A percentile compares a stretch with the other conserved stretches of the same genome.
phyloP scores from a whole-genome alignment of 495 filamentous ascomycete species.

The Penicillium steckii region DNA sequence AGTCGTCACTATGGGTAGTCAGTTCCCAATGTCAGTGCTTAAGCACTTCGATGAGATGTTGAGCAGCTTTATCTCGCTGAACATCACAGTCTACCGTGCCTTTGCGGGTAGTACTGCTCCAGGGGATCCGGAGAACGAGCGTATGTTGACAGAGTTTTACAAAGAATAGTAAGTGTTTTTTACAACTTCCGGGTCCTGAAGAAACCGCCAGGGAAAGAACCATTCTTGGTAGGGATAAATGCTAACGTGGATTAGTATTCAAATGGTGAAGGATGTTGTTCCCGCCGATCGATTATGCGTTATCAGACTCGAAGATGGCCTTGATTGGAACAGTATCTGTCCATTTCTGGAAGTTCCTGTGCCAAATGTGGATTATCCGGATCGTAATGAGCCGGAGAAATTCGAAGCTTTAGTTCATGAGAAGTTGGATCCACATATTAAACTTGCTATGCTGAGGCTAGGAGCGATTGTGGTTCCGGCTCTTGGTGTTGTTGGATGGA shows the following conservation, averaged over 20 bases:
- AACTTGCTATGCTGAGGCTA: conserved; percentile 8
- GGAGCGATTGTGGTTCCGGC: conserved; percentile 8
- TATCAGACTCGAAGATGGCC: conserved; percentile 19
- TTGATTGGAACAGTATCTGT: conserved; percentile 27
- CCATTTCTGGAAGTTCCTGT: conserved; percentile 24
- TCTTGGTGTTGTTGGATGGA: conserved; percentile 14
- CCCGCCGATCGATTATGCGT: conserved; percentile 21
- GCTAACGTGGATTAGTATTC: conserved; percentile 10
- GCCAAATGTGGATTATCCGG: conserved; percentile 21
- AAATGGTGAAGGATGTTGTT: conserved; percentile 16
- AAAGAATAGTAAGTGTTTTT: conserved; percentile 27
- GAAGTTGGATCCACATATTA: conserved; percentile 10
- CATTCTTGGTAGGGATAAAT: neutral
- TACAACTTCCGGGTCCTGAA: too few species aligned
- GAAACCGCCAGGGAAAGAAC: too few species aligned
- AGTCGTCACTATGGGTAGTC: neutral
- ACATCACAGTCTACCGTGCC: conserved; percentile 7
- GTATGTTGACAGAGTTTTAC: conserved; percentile 8
- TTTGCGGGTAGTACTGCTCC: conserved; percentile 3
- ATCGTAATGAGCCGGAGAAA: conserved; percentile 25
- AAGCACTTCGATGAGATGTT: conserved; percentile 20
- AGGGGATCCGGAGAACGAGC: conserved; percentile 3
- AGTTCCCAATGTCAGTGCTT: conserved; percentile 15
- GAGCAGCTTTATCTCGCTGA: conserved; percentile 13
- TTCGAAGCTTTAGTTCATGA: conserved; percentile 16